Conservation (phyloP, 2,329 filamentous ascomycete species). For the Fusarium pininemorale region DNA sequence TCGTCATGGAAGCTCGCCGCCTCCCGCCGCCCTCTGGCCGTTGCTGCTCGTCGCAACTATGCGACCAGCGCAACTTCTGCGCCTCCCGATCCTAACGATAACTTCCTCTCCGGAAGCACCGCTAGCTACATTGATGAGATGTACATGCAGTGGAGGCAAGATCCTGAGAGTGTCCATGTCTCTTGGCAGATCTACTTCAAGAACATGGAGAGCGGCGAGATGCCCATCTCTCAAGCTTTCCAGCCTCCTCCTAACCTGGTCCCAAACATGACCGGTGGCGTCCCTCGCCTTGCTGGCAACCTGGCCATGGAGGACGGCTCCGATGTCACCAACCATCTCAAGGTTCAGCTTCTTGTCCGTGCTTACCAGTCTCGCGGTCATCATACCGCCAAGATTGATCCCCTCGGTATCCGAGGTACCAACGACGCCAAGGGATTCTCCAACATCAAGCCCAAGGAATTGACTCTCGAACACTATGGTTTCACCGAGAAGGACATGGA, state of each 20-base stretch:
- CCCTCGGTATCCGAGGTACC: constrained; percentile 85
- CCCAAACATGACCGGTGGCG: constrained; percentile 80
- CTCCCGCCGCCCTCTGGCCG: constrained; percentile 59
- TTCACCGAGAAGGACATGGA: constrained; percentile 96
- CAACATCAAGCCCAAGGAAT: constrained; percentile 88
- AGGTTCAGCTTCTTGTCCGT: constrained; percentile 95
- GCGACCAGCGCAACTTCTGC: constrained; percentile 62
- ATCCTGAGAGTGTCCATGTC: constrained; percentile 92
- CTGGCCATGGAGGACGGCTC: constrained; percentile 74
- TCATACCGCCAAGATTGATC: constrained; percentile 98
- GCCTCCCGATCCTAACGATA: constrained; percentile 85
- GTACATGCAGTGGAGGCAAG: constrained; percentile 97
- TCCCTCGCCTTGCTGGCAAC: constrained; percentile 77
- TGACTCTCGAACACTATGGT: constrained; percentile 91
- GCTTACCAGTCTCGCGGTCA: constrained; percentile 98
- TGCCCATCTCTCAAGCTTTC: constrained; percentile 98
- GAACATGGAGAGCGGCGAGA: constrained; percentile 98
- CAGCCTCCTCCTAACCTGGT: constrained; percentile 93
- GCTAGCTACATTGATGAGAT: constrained; percentile 99
- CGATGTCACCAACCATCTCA: constrained; percentile 94
- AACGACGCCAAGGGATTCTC: constrained; percentile 74
- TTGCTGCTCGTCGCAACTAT: constrained; percentile 62
- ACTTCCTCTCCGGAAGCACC: constrained; percentile 94
- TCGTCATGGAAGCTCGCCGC: constrained; percentile 57
- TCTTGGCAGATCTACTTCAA: constrained; percentile 99